A percentile compares a stretch with the other conserved stretches of the same genome.
Evolutionary conservation across 805 yeast species (phyloP).

Genomic region (Cyberlindnera nakhonratchasimensis): DNA sequence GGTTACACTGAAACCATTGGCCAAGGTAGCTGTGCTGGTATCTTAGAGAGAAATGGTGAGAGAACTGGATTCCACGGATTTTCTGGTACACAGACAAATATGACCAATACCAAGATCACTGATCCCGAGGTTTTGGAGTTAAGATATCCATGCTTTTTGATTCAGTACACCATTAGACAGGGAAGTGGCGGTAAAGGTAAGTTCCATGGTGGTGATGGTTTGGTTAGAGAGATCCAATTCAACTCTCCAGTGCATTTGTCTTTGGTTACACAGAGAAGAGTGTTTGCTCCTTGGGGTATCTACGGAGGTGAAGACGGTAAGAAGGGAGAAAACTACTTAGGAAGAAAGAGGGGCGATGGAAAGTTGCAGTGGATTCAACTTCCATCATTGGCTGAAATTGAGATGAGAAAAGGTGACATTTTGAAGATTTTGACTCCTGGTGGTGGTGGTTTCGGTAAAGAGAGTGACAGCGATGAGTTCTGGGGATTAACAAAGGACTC

Average conservation of each 20-base stretch:
- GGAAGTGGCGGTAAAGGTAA: constrained; percentile 49
- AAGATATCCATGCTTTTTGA: constrained; percentile 47
- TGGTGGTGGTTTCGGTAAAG: constrained; percentile 45
- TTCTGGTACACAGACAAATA: constrained; percentile 51
- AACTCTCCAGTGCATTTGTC: constrained; percentile 39
- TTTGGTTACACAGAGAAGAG: constrained; percentile 49
- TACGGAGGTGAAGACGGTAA: constrained; percentile 52
- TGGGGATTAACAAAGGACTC: constrained; percentile 22
- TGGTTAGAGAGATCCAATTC: constrained; percentile 47
- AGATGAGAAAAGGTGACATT: constrained; percentile 37
- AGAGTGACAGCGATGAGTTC: constrained; percentile 23
- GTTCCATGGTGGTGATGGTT: constrained; percentile 50
- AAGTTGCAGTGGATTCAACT: constrained; percentile 33
- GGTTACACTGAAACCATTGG: constrained; percentile 56
- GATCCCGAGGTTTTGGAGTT: constrained; percentile 53
- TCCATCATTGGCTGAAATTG: constrained; percentile 34
- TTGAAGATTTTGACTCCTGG: constrained; percentile 40
- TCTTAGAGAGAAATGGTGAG: constrained; percentile 66
- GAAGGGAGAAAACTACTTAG: constrained; percentile 41
- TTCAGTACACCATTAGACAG: constrained; percentile 41
- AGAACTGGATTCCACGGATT: constrained; percentile 50
- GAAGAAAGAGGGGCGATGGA: constrained; percentile 32
- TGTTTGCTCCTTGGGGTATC: constrained; percentile 52
- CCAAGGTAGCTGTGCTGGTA: constrained; percentile 54
- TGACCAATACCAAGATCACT: constrained; percentile 52